phyloP scores from a whole-genome alignment of 345 rosid genomes.

The Cardamine occulta region DNA sequence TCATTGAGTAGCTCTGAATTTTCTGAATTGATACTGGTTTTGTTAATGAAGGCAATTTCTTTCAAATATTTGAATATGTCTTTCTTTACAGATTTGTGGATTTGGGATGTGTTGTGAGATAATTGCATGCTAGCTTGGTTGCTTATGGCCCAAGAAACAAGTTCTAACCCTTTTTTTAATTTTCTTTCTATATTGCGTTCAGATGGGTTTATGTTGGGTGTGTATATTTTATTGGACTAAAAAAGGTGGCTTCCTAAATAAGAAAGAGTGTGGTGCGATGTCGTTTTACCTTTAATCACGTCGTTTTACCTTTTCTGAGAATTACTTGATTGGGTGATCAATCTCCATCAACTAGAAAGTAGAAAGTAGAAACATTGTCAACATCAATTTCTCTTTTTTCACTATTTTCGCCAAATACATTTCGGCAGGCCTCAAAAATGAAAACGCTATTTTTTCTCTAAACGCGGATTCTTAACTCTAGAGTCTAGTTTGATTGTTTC shows the following conservation, averaged over 20 bases:
- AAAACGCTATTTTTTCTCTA: background rate
- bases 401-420: slow-evolving; percentile 20
- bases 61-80: background rate
- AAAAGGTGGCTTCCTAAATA: background rate
- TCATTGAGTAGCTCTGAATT: background rate
- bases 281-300: background rate
- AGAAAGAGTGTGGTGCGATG: background rate
- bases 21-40: background rate
- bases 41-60: background rate
- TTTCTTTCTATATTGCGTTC: background rate
- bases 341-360: slow-evolving; percentile 36
- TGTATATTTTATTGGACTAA: background rate
- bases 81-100: background rate
- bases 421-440: slow-evolving; percentile 12
- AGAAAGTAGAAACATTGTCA: slow-evolving; percentile 22
- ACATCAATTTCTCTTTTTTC: slow-evolving; percentile 10
- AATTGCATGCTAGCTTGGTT: background rate
- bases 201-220: background rate
- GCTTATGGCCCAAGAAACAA: slow-evolving; percentile 8
- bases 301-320: background rate
- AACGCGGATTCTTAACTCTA: background rate
- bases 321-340: background rate
- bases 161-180: background rate
- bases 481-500: background rate
- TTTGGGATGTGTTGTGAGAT: background rate